Percentiles rank a stretch among this genome's conserved stretches.
phyloP scores from a whole-genome alignment of 106 monocot species.

The Acanthochlamys bracteata region DNA sequence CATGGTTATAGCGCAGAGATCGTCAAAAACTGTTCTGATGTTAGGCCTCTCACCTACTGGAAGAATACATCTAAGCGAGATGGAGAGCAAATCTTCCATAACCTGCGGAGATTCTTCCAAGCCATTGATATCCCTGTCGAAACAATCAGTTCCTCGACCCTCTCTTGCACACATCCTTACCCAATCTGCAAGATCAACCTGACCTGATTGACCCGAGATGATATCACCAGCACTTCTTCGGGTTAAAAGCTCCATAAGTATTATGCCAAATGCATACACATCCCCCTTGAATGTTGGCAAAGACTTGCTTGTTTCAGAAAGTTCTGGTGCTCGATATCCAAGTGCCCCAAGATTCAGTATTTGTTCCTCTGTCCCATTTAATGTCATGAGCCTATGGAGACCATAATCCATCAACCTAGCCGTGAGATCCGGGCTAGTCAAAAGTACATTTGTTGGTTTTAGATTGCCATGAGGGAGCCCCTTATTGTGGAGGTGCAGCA shows the following conservation, averaged over 20 bases:
- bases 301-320: constrained; percentile 37
- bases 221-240: constrained; percentile 83
- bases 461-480: constrained; percentile 70
- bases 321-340: constrained; percentile 78
- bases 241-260: constrained; percentile 81
- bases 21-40: constrained; percentile 66
- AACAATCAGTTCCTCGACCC: constrained; percentile 71
- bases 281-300: constrained; percentile 67
- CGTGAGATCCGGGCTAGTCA: constrained; percentile 54
- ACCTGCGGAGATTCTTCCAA: constrained; percentile 64
- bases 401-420: constrained; percentile 58
- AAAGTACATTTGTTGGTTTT: constrained; percentile 77
- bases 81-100: constrained; percentile 60
- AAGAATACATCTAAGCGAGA: constrained; percentile 80
- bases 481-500: constrained; percentile 54
- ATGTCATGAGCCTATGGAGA: constrained; percentile 72
- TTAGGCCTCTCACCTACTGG: constrained; percentile 87
- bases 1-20: constrained; percentile 64
- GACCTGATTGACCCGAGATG: constrained; percentile 74
- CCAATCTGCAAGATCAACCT: constrained; percentile 86
- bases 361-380: constrained; percentile 51
- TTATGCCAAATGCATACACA: constrained; percentile 76
- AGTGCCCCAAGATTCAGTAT: constrained; percentile 68
- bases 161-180: constrained; percentile 74
- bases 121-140: constrained; percentile 64